These are phyloP conservation scores for Colletotrichum cereale DNA, from an alignment of 2,329 filamentous ascomycete genomes.

Conservation along the genomic window DNA sequence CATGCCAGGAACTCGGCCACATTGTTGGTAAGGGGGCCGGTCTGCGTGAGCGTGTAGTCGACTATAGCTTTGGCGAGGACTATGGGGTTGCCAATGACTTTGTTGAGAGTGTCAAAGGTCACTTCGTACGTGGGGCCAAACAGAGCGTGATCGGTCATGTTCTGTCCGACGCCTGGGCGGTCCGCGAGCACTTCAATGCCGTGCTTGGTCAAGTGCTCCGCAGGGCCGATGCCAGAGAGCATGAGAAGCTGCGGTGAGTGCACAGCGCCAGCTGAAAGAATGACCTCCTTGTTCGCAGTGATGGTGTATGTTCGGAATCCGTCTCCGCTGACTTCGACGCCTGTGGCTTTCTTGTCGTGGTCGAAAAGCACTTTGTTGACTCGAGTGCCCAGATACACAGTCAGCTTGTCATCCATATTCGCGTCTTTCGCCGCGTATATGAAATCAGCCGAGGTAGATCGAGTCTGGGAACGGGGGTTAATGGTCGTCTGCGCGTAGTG, in stretches of 20 bases:
- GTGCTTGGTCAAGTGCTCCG: conserved; percentile 51
- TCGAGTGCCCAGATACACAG: conserved; percentile 55
- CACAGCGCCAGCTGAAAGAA: conserved; percentile 27
- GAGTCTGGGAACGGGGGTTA: conserved; percentile 43
- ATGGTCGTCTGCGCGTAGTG: conserved; percentile 47
- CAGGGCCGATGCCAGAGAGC: conserved; percentile 56
- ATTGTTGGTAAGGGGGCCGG: conserved; percentile 35
- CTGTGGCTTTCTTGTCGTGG: conserved; percentile 52
- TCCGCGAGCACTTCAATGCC: conserved; percentile 61
- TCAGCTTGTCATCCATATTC: conserved; percentile 49
- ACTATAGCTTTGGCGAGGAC: neutral
- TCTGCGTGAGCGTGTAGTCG: neutral
- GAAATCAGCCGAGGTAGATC: conserved; percentile 52
- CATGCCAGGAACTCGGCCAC: conserved; percentile 39
- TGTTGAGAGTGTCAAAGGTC: conserved; percentile 39
- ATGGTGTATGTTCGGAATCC: conserved; percentile 36
- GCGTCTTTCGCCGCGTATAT: conserved; percentile 49
- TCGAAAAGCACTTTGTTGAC: conserved; percentile 61
- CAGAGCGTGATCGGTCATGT: conserved; percentile 77
- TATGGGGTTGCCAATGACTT: conserved; percentile 8
- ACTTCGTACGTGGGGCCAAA: conserved; percentile 35
- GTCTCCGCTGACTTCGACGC: conserved; percentile 50
- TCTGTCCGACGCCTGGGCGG: conserved; percentile 81
- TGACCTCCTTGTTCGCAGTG: conserved; percentile 27
- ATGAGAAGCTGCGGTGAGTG: conserved; percentile 34